A percentile compares a stretch with the other conserved stretches of the same genome.
Conservation (phyloP, 108 stramenopile genomes). For the Mediolabrus comicus region DNA sequence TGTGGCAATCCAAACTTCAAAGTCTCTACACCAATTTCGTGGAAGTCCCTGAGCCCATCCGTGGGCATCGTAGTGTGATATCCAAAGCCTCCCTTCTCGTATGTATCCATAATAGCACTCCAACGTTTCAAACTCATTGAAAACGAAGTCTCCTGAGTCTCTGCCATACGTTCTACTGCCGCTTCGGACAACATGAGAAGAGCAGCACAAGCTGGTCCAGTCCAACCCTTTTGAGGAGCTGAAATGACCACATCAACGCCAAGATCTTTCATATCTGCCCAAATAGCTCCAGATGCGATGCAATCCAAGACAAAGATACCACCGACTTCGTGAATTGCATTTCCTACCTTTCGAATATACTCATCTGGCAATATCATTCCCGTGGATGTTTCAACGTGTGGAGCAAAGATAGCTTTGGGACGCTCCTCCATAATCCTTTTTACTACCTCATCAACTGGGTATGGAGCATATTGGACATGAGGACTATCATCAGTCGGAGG, state of each 20-base stretch:
- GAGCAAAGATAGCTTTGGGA: conserved; percentile 85
- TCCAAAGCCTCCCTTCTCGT: conserved; percentile 85
- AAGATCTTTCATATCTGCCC: conserved; percentile 92
- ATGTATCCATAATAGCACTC: conserved; percentile 85
- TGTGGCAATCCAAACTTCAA: conserved; percentile 81
- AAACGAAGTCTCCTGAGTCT: conserved; percentile 77
- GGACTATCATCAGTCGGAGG: conserved; percentile 32
- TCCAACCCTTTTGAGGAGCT: conserved; percentile 96
- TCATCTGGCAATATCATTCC: conserved; percentile 92
- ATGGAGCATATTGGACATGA: conserved; percentile 75
- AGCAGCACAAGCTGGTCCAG: conserved; percentile 87
- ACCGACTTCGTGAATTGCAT: conserved; percentile 84
- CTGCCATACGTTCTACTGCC: conserved; percentile 59
- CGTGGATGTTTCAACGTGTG: conserved; percentile 91
- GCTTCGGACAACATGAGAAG: conserved; percentile 81
- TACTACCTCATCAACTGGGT: conserved; percentile 87
- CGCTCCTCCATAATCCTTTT: conserved; percentile 73
- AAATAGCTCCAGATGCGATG: conserved; percentile 89
- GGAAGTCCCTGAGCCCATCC: conserved; percentile 86
- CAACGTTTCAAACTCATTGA: conserved; percentile 86
- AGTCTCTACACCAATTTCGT: conserved; percentile 87
- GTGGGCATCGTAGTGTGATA: conserved; percentile 96
- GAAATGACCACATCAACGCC: conserved; percentile 89
- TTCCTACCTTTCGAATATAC: conserved; percentile 79
- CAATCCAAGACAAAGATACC: conserved; percentile 92